A percentile compares a stretch with the other conserved stretches of the same genome.
Conservation (phyloP, 495 filamentous ascomycete species). For the Xylaria intraflava region DNA sequence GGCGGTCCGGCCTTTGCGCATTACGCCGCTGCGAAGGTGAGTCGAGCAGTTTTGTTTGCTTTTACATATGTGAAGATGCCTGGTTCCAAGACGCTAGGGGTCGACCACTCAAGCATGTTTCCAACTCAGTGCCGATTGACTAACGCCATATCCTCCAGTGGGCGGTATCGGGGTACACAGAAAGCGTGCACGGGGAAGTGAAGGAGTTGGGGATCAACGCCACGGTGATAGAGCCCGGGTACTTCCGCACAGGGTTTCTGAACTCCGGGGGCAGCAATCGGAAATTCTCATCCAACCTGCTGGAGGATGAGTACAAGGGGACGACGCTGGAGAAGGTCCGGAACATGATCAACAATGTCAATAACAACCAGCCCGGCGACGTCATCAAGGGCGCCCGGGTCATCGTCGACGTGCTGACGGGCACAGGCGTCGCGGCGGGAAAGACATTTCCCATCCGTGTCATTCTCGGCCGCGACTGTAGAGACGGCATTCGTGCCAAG, state of each 20-base stretch:
- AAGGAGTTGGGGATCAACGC: conserved; percentile 25
- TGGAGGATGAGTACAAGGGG: conserved; percentile 11
- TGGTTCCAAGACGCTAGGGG: too few relatives aligned
- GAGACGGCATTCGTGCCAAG: conserved; percentile 9
- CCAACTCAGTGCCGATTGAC: not conserved
- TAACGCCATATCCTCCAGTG: conserved; percentile 9
- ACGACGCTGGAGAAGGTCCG: not conserved
- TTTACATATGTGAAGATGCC: not conserved
- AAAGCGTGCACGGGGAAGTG: conserved; percentile 17
- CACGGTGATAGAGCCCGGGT: conserved; percentile 31
- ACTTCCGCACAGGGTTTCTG: conserved; percentile 15
- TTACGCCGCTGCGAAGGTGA: conserved; percentile 38
- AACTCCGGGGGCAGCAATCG: conserved; percentile 3
- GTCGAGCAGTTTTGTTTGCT: conserved; percentile 14
- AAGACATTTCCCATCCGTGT: conserved; percentile 10
- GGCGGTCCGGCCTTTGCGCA: conserved; percentile 22
- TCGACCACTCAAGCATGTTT: not conserved
- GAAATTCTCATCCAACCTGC: conserved; percentile 1
- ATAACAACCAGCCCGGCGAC: conserved; percentile 26
- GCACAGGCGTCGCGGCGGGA: conserved; percentile 18
- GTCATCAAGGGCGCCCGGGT: conserved; percentile 26
- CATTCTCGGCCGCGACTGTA: conserved; percentile 12
- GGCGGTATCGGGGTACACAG: conserved; percentile 22
- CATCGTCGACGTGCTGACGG: conserved; percentile 29
- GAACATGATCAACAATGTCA: not conserved